A percentile compares a stretch with the other conserved stretches of the same genome.
Evolutionary conservation across 352 stramenopile genomes (phyloP).

Genomic region (Globisporangium barbulae): DNA sequence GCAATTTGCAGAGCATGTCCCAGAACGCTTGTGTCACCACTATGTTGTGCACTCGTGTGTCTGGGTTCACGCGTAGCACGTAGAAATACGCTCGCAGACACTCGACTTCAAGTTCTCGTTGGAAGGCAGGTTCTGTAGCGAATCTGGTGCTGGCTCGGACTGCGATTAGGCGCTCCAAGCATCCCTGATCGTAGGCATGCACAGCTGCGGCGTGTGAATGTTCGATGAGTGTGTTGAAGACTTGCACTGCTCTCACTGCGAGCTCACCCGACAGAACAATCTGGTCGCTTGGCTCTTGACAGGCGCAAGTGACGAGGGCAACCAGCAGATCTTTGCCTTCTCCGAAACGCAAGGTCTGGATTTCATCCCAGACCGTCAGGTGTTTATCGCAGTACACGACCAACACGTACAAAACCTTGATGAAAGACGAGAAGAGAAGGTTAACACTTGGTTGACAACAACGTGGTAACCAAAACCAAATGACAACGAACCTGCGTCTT

Average conservation of each 20-base stretch:
- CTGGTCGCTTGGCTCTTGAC: background rate
- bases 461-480: no score
- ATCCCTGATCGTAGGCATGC: background rate
- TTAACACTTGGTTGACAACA: background rate
- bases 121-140: background rate
- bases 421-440: background rate
- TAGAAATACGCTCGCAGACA: slow-evolving; percentile 4
- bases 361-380: slow-evolving; percentile 4
- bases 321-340: slow-evolving; percentile 3
- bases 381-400: slow-evolving; percentile 2
- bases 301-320: background rate
- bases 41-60: background rate
- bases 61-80: background rate
- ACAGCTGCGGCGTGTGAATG: background rate
- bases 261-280: background rate
- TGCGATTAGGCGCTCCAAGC: slow-evolving; percentile 1
- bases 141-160: background rate
- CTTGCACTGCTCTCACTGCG: background rate
- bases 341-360: background rate
- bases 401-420: background rate
- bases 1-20: slow-evolving; percentile 4
- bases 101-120: background rate
- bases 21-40: background rate
- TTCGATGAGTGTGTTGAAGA: slow-evolving; percentile 11
- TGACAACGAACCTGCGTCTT: slow-evolving; percentile 1